Conservation (phyloP, 129 eudicot species). For the Glebionis coronaria region DNA sequence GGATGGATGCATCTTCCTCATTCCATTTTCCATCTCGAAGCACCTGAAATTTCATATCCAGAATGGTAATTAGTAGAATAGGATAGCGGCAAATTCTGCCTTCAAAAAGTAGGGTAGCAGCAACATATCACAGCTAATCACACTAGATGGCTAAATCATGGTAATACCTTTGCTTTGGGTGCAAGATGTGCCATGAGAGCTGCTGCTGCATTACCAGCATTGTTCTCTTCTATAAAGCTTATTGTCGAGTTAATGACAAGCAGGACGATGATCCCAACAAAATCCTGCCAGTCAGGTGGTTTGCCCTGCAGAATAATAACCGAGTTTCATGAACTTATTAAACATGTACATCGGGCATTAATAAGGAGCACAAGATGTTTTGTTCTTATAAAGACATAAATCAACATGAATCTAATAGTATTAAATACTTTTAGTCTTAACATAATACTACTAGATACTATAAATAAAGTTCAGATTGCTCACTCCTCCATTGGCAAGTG, state of each 20-base stretch:
- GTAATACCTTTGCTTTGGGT: conserved; percentile 72
- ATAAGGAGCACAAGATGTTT: conserved; percentile 2
- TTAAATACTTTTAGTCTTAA: conserved; percentile 10
- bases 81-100: too few species aligned
- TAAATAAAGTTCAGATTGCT: conserved; percentile 27
- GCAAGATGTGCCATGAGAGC: conserved; percentile 94
- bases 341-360: not conserved
- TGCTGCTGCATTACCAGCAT: conserved; percentile 94
- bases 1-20: conserved; percentile 67
- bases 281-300: conserved; percentile 96
- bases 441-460: conserved; percentile 15
- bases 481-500: conserved; percentile 95
- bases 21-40: conserved; percentile 68
- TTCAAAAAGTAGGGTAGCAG: not conserved
- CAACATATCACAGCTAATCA: conserved; percentile 3
- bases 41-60: conserved; percentile 22
- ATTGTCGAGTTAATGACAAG: conserved; percentile 84
- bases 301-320: conserved; percentile 48
- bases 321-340: not conserved
- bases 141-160: conserved; percentile 13
- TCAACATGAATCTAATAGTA: not conserved
- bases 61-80: not conserved
- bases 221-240: conserved; percentile 86
- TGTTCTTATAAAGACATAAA: conserved; percentile 2
- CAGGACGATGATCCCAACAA: conserved; percentile 70